phyloP scores from a whole-genome alignment of 768 basidiomycete genomes.

The Panaeolus cyanescens region DNA sequence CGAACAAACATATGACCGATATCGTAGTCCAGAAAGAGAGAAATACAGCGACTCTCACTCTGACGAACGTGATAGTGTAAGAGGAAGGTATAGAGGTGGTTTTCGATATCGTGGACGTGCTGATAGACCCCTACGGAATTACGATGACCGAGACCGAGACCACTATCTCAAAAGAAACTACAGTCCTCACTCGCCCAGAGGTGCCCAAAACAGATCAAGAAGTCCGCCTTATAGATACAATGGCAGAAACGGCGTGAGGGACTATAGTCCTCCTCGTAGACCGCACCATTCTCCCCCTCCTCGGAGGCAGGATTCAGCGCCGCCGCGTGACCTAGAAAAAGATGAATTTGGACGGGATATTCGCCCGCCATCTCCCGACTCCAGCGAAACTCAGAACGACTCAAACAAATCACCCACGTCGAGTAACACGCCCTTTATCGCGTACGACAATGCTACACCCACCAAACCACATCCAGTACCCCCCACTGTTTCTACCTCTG shows the following conservation, averaged over 20 bases:
- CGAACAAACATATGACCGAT: conserved; percentile 47
- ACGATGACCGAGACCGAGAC: conserved; percentile 65
- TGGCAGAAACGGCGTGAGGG: conserved; percentile 53
- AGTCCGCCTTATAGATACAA: conserved; percentile 50
- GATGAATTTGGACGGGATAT: conserved; percentile 90
- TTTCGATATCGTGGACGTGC: conserved; percentile 63
- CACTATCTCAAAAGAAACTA: conserved; percentile 41
- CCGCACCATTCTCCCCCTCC: conserved; percentile 31
- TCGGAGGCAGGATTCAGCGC: conserved; percentile 24
- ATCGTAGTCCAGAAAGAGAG: conserved; percentile 51
- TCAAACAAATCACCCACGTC: conserved; percentile 22
- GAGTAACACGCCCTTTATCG: conserved; percentile 22
- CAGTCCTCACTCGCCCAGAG: conserved; percentile 32
- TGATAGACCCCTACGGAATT: conserved; percentile 44
- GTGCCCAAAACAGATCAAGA: conserved; percentile 67
- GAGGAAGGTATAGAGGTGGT: conserved; percentile 57
- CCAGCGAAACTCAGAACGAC: conserved; percentile 12
- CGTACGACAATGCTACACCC: conserved; percentile 17
- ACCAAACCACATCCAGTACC: conserved; percentile 14
- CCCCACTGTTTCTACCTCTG: conserved; percentile 50
- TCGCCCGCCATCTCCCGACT: conserved; percentile 52
- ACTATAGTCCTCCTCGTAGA: conserved; percentile 63
- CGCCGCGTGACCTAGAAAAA: conserved; percentile 44
- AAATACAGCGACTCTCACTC: conserved; percentile 48
- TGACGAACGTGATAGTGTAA: conserved; percentile 50